Percentiles rank a stretch among this genome's conserved stretches.
Evolutionary conservation across 208 protist genomes (phyloP).

Genomic region (Leishmania braziliensis): DNA sequence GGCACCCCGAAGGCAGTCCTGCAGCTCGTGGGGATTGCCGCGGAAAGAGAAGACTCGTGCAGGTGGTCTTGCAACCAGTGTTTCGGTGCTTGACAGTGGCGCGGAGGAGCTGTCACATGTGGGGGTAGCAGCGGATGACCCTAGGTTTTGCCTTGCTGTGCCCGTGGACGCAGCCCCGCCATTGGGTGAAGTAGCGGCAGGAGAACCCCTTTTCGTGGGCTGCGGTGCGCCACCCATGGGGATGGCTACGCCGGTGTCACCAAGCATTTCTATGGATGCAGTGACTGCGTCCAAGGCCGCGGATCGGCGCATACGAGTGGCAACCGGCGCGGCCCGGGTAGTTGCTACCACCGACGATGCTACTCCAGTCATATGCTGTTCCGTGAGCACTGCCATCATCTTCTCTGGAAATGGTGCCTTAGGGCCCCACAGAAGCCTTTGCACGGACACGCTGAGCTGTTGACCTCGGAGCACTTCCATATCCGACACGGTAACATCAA

Average conservation of each 20-base stretch:
- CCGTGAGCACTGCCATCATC: neutral
- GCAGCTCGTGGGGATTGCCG: conserved; percentile 50
- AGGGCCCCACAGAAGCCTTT: neutral
- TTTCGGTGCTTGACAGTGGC: neutral
- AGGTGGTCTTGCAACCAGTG: neutral
- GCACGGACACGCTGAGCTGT: neutral
- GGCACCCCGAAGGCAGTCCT: conserved; percentile 35
- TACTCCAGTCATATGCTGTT: neutral
- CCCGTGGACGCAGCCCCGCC: neutral
- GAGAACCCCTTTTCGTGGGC: neutral
- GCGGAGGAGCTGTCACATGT: neutral
- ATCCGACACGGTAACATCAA: neutral
- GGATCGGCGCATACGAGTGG: neutral
- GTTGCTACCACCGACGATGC: too few species aligned
- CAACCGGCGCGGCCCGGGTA: neutral
- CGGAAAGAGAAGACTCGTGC: conserved; percentile 46
- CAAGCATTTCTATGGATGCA: neutral
- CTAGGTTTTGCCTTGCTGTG: neutral
- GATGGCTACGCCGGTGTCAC: neutral
- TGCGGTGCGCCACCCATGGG: neutral
- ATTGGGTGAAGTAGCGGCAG: neutral
- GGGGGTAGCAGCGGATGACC: neutral
- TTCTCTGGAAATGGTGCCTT: neutral
- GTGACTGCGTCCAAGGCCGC: neutral
- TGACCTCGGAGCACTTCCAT: neutral